A percentile compares a stretch with the other conserved stretches of the same genome.
phyloP scores from a whole-genome alignment of 2,329 filamentous ascomycete genomes.

The Cladosporium sp. region DNA sequence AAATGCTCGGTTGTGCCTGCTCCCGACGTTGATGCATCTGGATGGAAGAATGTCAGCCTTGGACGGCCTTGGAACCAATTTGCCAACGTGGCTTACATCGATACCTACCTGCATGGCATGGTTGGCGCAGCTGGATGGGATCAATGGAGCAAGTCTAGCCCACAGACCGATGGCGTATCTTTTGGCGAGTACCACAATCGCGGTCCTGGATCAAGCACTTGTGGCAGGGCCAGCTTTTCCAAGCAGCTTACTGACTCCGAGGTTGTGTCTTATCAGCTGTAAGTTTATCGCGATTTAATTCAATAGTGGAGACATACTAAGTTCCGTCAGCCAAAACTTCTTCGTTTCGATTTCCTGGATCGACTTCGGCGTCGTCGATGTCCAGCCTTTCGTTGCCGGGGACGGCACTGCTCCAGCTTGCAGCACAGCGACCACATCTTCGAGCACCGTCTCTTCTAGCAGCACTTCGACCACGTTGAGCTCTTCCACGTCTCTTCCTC shows the following conservation, averaged over 20 bases:
- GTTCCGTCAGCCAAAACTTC: slow-evolving; percentile 28
- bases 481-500: slow-evolving; percentile 11
- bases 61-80: slow-evolving; percentile 24
- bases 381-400: slow-evolving; percentile 35
- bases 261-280: slow-evolving; percentile 38
- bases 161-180: slow-evolving; percentile 25
- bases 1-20: slow-evolving; percentile 33
- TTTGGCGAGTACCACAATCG: slow-evolving; percentile 37
- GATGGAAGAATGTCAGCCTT: slow-evolving; percentile 25
- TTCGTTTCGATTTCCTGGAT: slow-evolving; percentile 41
- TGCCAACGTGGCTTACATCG: slow-evolving; percentile 21
- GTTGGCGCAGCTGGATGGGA: slow-evolving; percentile 27
- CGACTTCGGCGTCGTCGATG: slow-evolving; percentile 37
- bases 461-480: neutral
- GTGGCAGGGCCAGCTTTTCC: slow-evolving; percentile 34
- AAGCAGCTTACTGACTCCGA: slow-evolving; percentile 34
- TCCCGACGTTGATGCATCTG: slow-evolving; percentile 21
- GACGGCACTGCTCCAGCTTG: slow-evolving; percentile 27
- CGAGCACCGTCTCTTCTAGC: neutral
- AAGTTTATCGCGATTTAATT: neutral
- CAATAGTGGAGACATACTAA: neutral
- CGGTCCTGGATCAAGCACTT: slow-evolving; percentile 33
- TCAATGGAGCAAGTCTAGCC: slow-evolving; percentile 27
- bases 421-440: neutral
- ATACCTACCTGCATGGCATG: slow-evolving; percentile 19